Evolutionary conservation across 2,329 filamentous ascomycete species (phyloP).

Genomic region (Paraconiothyrium sp.): DNA sequence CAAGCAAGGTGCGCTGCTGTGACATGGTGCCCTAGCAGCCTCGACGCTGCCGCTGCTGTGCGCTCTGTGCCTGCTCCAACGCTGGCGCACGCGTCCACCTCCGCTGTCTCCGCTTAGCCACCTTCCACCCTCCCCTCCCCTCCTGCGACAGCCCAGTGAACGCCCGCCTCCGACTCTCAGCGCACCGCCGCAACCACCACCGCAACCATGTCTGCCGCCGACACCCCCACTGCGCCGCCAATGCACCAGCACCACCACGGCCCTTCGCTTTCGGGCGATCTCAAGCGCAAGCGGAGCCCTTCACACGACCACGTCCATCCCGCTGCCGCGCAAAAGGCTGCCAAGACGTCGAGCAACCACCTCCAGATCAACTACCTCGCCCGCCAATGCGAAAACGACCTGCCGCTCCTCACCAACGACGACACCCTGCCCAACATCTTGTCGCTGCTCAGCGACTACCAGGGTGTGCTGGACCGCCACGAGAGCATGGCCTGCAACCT

Average conservation of each 20-base stretch:
- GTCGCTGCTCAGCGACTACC: slow-evolving; percentile 79
- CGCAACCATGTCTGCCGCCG: slow-evolving; percentile 36
- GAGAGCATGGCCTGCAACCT: slow-evolving; percentile 88
- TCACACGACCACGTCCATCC: slow-evolving; percentile 48
- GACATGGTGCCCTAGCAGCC: slow-evolving; percentile 12
- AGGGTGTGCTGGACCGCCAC: slow-evolving; percentile 83
- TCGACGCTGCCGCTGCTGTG: slow-evolving; percentile 9
- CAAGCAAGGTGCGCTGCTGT: background rate
- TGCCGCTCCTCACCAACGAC: slow-evolving; percentile 69
- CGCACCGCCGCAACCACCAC: slow-evolving; percentile 30
- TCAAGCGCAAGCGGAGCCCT: slow-evolving; percentile 60
- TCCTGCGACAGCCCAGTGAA: slow-evolving; percentile 13
- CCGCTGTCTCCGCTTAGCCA: slow-evolving; percentile 24
- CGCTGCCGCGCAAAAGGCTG: slow-evolving; percentile 57
- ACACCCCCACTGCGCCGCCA: slow-evolving; percentile 30
- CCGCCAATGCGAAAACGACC: slow-evolving; percentile 68
- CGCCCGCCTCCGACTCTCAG: slow-evolving; percentile 27
- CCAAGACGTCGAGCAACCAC: slow-evolving; percentile 65
- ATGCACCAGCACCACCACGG: slow-evolving; percentile 39
- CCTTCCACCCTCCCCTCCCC: slow-evolving; percentile 29
- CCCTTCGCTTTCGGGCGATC: slow-evolving; percentile 36
- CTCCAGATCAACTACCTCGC: slow-evolving; percentile 75
- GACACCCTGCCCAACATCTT: slow-evolving; percentile 80
- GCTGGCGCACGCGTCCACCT: slow-evolving; percentile 26
- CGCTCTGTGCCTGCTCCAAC: slow-evolving; percentile 25